A percentile compares a stretch with the other conserved stretches of the same genome.
Evolutionary conservation across 345 rosid genomes (phyloP).

Genomic region (Arabidopsis thaliana): DNA sequence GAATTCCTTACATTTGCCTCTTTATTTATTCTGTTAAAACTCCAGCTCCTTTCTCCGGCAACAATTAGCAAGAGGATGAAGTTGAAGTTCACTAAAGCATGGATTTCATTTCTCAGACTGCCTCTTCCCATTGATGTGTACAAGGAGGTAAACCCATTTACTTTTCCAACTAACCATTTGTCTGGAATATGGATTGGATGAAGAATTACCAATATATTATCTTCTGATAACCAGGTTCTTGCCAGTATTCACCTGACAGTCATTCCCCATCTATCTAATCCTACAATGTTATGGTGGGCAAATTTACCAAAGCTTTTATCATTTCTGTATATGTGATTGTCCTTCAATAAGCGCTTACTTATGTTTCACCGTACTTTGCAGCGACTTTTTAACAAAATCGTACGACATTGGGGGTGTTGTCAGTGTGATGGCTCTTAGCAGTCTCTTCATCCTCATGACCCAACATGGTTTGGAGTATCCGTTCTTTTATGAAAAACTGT

Average conservation of each 20-base stretch:
- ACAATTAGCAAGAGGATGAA: conserved; percentile 77
- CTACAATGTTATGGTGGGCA: conserved; percentile 75
- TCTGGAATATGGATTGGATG: conserved; percentile 12
- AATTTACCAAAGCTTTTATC: not conserved
- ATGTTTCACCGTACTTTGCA: conserved; percentile 49
- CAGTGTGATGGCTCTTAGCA: conserved; percentile 94
- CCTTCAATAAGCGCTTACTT: not conserved
- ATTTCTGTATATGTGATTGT: not conserved
- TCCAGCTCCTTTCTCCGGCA: conserved; percentile 66
- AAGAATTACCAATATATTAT: conserved; percentile 30
- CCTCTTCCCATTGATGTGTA: conserved; percentile 85
- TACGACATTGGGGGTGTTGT: conserved; percentile 96
- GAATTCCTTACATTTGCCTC: conserved; percentile 3
- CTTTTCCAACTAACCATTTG: conserved; percentile 10
- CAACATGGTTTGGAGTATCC: conserved; percentile 89
- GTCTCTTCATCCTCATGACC: conserved; percentile 92
- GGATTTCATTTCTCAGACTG: conserved; percentile 89
- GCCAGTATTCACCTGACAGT: conserved; percentile 74
- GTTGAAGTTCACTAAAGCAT: conserved; percentile 85
- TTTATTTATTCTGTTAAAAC: not conserved
- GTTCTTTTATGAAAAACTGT: conserved; percentile 84
- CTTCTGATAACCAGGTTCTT: conserved; percentile 70
- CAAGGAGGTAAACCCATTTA: conserved; percentile 69
- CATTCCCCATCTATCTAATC: conserved; percentile 79
- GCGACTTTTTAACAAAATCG: conserved; percentile 91